A percentile compares a stretch with the other conserved stretches of the same genome.
Evolutionary conservation across 257 asterid species (phyloP).

Genomic region (Gardenia jasminoides): DNA sequence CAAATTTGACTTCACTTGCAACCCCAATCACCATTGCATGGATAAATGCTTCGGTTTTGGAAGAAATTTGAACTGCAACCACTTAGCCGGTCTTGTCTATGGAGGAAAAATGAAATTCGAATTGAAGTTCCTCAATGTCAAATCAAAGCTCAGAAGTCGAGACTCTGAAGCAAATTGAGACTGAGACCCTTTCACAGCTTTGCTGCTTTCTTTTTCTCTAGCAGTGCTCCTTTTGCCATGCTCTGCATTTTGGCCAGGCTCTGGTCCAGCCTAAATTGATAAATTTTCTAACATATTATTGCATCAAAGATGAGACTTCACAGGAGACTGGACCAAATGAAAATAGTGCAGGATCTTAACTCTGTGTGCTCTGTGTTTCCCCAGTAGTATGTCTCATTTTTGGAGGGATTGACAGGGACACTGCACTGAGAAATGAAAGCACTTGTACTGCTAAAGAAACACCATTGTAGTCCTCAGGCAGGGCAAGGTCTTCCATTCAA

Average conservation of each 20-base stretch:
- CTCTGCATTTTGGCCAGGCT: background rate
- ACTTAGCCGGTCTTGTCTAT: background rate
- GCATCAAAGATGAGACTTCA: conserved; percentile 2
- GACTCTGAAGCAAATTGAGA: background rate
- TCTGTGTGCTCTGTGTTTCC: background rate
- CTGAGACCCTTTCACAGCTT: background rate
- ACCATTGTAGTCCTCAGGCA: background rate
- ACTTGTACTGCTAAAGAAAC: conserved; percentile 15
- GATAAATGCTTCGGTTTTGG: background rate
- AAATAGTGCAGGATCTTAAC: background rate
- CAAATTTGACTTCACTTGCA: background rate
- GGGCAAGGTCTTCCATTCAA: conserved; percentile 7
- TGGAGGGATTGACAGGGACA: conserved; percentile 13
- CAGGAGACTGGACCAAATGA: background rate
- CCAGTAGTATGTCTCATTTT: background rate
- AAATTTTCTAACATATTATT: background rate
- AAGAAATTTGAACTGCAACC: background rate
- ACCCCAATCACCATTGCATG: background rate
- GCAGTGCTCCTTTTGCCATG: conserved; percentile 2
- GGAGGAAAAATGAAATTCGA: background rate
- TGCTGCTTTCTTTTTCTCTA: background rate
- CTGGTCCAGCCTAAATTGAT: background rate
- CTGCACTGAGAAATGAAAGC: background rate
- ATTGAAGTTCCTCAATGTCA: conserved; percentile 1
- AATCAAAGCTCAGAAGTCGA: conserved; percentile 10